Evolutionary conservation across 2,329 filamentous ascomycete genomes (phyloP).

Genomic region (Colletotrichum spaethianum): DNA sequence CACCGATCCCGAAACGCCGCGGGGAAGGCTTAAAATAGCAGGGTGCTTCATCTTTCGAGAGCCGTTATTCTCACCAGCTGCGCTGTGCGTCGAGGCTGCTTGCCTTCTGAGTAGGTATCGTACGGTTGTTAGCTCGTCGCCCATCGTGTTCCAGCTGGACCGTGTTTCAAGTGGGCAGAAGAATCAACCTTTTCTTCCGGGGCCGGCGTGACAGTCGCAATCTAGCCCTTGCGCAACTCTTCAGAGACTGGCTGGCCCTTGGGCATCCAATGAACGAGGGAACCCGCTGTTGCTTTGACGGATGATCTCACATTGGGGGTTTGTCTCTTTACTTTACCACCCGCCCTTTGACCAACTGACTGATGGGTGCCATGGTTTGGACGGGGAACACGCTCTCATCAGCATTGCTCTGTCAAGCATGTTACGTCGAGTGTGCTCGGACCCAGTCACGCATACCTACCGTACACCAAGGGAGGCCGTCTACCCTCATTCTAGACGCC

Average conservation of each 20-base stretch:
- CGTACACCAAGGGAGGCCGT: no score
- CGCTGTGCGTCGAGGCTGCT: neutral
- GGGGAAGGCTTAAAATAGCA: constrained; percentile 26
- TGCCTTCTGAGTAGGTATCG: neutral
- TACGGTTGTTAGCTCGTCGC: neutral
- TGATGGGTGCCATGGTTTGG: neutral
- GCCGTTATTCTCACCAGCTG: neutral
- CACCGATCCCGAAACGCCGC: constrained; percentile 27
- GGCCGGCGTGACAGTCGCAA: neutral
- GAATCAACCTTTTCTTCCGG: neutral
- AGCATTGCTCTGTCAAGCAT: no score
- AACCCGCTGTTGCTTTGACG: neutral
- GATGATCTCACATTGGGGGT: neutral
- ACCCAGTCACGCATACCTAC: no score
- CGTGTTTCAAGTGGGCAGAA: neutral
- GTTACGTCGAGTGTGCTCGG: no score
- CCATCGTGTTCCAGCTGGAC: no score
- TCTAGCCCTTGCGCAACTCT: neutral
- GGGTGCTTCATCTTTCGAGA: neutral
- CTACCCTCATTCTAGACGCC: neutral
- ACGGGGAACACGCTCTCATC: neutral
- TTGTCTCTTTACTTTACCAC: neutral
- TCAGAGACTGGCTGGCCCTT: neutral
- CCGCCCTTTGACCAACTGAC: neutral
- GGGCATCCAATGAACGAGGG: neutral